Conservation (phyloP, 2,329 filamentous ascomycete species). For the Pseudocercospora vitis region DNA sequence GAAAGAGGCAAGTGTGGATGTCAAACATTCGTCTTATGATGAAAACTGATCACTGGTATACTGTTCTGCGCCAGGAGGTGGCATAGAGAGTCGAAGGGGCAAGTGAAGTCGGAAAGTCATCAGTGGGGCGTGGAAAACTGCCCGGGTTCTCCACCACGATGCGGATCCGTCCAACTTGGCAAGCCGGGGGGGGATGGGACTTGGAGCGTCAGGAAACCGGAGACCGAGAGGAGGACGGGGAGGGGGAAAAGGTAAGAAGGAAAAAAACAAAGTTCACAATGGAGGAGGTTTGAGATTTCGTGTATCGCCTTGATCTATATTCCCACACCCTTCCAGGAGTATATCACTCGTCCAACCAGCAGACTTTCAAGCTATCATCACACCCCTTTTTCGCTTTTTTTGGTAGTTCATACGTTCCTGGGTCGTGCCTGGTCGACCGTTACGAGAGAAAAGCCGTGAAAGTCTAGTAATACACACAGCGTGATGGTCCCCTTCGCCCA, state of each 20-base stretch:
- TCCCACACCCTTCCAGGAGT: neutral
- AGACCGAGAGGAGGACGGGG: too few species aligned
- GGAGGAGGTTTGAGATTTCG: neutral
- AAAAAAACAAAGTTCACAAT: neutral
- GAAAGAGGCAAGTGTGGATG: too few species aligned
- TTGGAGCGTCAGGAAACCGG: neutral
- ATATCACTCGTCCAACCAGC: slow-evolving; percentile 4
- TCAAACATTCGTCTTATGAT: too few species aligned
- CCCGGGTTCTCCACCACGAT: neutral
- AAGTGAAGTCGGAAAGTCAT: too few species aligned
- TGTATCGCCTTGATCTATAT: neutral
- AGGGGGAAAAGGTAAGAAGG: too few species aligned
- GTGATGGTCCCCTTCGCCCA: neutral
- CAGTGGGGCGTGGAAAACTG: too few species aligned
- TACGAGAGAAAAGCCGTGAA: neutral
- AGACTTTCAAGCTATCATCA: slow-evolving; percentile 1
- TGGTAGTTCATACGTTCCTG: neutral
- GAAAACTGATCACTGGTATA: too few species aligned
- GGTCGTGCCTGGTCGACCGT: too few species aligned
- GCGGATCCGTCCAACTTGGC: too few species aligned
- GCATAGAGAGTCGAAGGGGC: too few species aligned
- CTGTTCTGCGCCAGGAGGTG: too few species aligned
- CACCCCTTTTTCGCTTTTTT: neutral
- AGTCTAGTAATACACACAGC: slow-evolving; percentile 6
- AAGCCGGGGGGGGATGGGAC: neutral